Evolutionary conservation across 2,329 filamentous ascomycete genomes (phyloP).

Genomic region (Colletotrichum agaves): DNA sequence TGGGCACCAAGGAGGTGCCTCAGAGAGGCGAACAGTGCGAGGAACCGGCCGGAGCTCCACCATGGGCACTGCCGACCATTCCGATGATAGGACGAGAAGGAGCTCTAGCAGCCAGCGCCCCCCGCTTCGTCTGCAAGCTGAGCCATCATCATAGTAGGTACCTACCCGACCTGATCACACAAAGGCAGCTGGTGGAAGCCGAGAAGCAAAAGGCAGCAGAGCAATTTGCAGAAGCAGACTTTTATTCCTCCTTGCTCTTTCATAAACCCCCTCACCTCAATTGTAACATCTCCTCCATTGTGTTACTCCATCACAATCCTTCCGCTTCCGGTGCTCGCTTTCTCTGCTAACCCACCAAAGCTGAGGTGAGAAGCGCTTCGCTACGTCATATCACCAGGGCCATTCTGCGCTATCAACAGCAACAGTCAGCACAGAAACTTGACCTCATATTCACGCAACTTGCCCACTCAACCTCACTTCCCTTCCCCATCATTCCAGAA

Average conservation of each 20-base stretch:
- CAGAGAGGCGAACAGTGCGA: background rate
- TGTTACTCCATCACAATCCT: background rate
- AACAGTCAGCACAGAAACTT: constrained; percentile 30
- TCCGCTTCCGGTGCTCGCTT: constrained; percentile 18
- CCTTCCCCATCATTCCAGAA: background rate
- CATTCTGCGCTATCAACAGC: constrained; percentile 6
- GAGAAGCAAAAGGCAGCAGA: constrained; percentile 1
- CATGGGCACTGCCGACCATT: constrained; percentile 30
- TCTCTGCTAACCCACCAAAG: constrained; percentile 6
- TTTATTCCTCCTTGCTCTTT: constrained; percentile 1
- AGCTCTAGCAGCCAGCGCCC: constrained; percentile 33
- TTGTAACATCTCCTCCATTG: background rate
- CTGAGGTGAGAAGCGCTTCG: constrained; percentile 25
- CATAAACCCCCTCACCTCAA: background rate
- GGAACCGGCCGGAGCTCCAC: constrained; percentile 23
- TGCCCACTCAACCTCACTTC: constrained; percentile 1
- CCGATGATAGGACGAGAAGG: constrained; percentile 23
- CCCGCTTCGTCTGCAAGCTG: constrained; percentile 31
- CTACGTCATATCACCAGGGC: constrained; percentile 34
- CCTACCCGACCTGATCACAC: background rate
- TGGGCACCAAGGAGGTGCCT: background rate
- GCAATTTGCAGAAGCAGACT: constrained; percentile 6
- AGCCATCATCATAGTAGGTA: constrained; percentile 19
- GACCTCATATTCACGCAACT: constrained; percentile 28
- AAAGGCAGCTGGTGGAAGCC: constrained; percentile 22